Evolutionary conservation across 345 rosid genomes (phyloP).

Genomic region (Mallotus nudiflorus): DNA sequence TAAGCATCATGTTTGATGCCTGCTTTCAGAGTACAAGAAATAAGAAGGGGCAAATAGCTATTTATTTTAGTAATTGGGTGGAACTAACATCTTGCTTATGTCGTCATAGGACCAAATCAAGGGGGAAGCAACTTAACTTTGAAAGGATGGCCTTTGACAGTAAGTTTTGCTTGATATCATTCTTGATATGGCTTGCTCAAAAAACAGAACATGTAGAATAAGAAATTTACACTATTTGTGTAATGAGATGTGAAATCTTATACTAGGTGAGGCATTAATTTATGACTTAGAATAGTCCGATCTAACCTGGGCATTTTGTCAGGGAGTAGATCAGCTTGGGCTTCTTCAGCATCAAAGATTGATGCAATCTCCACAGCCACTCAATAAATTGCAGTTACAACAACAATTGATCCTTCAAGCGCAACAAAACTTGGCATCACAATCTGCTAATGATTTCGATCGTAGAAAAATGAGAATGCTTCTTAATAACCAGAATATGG

Average conservation of each 20-base stretch:
- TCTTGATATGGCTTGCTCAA: not conserved
- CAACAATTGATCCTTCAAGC: slow-evolving; percentile 58
- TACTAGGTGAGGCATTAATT: not conserved
- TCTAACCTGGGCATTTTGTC: slow-evolving; percentile 4
- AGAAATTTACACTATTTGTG: not conserved
- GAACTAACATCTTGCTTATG: slow-evolving; percentile 15
- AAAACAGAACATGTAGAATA: not conserved
- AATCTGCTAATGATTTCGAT: slow-evolving; percentile 52
- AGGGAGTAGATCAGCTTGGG: slow-evolving; percentile 64
- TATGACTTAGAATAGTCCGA: not conserved
- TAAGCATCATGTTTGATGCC: not conserved
- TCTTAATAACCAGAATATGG: slow-evolving; percentile 40
- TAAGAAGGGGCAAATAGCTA: not conserved
- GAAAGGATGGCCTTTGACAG: slow-evolving; percentile 74
- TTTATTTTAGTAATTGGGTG: slow-evolving; percentile 5
- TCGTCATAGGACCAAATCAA: slow-evolving; percentile 48
- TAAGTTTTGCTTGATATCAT: slow-evolving; percentile 26
- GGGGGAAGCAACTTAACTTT: slow-evolving; percentile 53
- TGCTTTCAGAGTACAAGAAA: too few species aligned
- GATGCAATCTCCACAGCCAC: slow-evolving; percentile 48
- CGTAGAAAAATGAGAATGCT: slow-evolving; percentile 50
- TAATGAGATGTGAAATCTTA: not conserved
- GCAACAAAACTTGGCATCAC: slow-evolving; percentile 46
- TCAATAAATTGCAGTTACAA: slow-evolving; percentile 47
- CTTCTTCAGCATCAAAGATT: slow-evolving; percentile 46